Evolutionary conservation across 2,329 filamentous ascomycete genomes (phyloP), one percentile per base, ranked within the genome.

Genomic region (Immersiporthe knoxdaviesiana): DNA sequence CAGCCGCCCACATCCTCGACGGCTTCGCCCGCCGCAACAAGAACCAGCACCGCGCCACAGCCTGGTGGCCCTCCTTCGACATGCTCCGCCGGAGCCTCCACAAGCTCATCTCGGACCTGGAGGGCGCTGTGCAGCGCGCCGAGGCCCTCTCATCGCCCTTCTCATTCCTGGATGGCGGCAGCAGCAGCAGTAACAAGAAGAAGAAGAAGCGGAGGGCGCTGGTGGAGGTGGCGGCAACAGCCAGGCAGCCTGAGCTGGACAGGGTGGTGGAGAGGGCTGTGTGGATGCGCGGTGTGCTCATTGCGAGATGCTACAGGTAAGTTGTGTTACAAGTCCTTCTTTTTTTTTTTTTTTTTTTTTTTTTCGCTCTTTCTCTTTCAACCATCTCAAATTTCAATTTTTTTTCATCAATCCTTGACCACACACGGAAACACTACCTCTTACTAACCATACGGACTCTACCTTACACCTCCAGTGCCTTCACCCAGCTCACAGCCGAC

Each of bases 41-140:
- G 77, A 98, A 97, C 81, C 95, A 98, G 81, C 95, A 98, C 79
- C 90, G 90, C 67, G 84, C 87, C 72, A 87, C 90, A 39, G 88
- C 89, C 76, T 99, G 95, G 95, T 98, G 92, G 88, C 77, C 81
- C 21, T 87, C 89, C 74, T 88, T 97, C 71, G 86, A 86, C 66
- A 85, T 91, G 72, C 85, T 97, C 72, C 89, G 92, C 47, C 91
- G 92, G 61, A 85, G 89, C 68, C 78, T 91, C 11, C 80, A 81
- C 11, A 84, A 85, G 67, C 81, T 97, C 2, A 74, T 84, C 1
- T 70, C 73, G 21, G 76, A 83, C 24, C 73, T 79, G 63, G 69
- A 72, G 1, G 77, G 72, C 12, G 73, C 77, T 16, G 63, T 75
- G 2, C 68, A 58, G 10, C 73, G 63, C 50, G 67, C 71, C 12